Evolutionary conservation across 305 asterid species (phyloP).

Genomic region (Solanum hybrid): DNA sequence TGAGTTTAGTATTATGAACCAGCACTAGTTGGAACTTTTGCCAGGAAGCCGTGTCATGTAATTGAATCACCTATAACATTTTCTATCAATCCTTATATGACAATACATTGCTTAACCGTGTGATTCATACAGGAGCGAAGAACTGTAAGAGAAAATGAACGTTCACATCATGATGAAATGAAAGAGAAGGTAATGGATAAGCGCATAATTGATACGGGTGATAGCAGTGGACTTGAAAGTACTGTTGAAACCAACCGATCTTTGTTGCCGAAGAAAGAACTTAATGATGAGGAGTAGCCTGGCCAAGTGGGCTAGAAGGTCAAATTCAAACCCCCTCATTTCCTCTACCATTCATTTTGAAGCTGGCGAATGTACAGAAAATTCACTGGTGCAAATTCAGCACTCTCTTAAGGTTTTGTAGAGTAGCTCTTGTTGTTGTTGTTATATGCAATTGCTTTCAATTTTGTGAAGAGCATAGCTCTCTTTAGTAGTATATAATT

Average conservation of each 20-base stretch:
- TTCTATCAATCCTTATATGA: neutral
- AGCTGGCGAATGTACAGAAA: conserved; percentile 31
- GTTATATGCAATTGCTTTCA: neutral
- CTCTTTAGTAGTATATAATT: neutral
- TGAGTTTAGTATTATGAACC: neutral
- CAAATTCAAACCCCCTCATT: neutral
- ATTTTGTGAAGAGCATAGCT: neutral
- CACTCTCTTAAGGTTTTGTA: neutral
- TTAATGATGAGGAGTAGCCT: conserved; percentile 39
- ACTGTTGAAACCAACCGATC: conserved; percentile 45
- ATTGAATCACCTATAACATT: neutral
- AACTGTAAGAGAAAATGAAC: conserved; percentile 38
- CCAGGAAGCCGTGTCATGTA: neutral
- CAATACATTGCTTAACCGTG: neutral
- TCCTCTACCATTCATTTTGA: neutral
- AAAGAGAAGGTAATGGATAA: conserved; percentile 38
- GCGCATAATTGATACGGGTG: conserved; percentile 53
- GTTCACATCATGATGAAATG: conserved; percentile 26
- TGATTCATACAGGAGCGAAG: conserved; percentile 47
- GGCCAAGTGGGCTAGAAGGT: neutral
- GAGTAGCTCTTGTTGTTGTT: conserved; percentile 2
- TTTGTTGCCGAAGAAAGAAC: conserved; percentile 51
- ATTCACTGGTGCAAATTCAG: conserved; percentile 6
- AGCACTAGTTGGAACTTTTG: neutral
- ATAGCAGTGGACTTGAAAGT: conserved; percentile 77